Evolutionary conservation across 1,139 yeast species (phyloP), one percentile per base, ranked within the genome.

Genomic region (Taphrina sp.): DNA sequence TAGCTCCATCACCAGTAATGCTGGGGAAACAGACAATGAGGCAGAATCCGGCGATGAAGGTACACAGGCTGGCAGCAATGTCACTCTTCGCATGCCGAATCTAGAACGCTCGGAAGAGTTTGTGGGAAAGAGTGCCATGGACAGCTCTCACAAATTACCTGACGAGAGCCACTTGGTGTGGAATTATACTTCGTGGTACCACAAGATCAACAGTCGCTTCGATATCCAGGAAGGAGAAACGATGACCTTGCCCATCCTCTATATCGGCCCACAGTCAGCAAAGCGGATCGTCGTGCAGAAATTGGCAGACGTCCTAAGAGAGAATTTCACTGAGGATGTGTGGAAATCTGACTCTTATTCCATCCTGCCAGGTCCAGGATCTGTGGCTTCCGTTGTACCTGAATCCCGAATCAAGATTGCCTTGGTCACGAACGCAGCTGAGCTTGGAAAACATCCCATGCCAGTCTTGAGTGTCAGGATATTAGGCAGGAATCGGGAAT

Each of bases 1-100:
- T 29, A 43, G 47, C 38, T 43, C 47, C 24, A 29, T 43, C 47
- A 43, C 38, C 5, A 43, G 47, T 20, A 22, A 12, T 16, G 16
- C 47, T n/a, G 38, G 47, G 2, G 47, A 31, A 22, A 43, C 47
- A 5, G 47, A 43, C 47, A 23, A 31, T 19, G 47, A 43, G 26
- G 20, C 47, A 7, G 47, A 43, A 14, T 26, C 24, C 2, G 38
- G 38, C 10, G 37, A 12, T 2, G n/a, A n/a, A 8, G 36, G 20
- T 17, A 31, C 38, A 4, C 47, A 43, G 28, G 38, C 47, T 17
- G 37, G 29, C 10, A 43, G 47, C 38, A 31, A 43, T 14, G 22
- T 43, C 19, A 43, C 47, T 5, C 29, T 43, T 16, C 14, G 19
- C 29, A 43, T 43, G 47, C 47, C 47, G 5, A 22, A 19, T 3